Conservation (phyloP, 2,329 filamentous ascomycete genomes). For the Talaromyces sp. region DNA sequence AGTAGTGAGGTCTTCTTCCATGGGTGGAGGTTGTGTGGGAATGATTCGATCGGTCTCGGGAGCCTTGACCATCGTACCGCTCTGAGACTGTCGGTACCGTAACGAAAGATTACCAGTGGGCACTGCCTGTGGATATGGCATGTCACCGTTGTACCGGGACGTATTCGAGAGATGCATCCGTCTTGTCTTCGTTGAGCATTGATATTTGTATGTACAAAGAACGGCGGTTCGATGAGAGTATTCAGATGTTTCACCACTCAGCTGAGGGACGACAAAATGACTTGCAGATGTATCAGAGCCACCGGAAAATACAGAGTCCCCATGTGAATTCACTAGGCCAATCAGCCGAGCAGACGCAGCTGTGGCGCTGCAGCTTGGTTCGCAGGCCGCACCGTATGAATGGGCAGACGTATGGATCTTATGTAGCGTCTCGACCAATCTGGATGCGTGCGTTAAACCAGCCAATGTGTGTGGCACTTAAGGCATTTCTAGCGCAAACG, state of each 20-base stretch:
- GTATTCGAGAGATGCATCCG: not conserved
- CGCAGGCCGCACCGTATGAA: not conserved
- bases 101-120: constrained; percentile 3
- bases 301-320: not conserved
- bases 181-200: not conserved
- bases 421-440: not conserved
- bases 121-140: not conserved
- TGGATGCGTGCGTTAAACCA: constrained; percentile 8
- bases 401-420: not conserved
- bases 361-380: constrained; percentile 1
- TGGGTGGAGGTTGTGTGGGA: constrained; percentile 1
- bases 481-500: not conserved
- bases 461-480: not conserved
- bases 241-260: not conserved
- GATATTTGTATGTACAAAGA: too few relatives aligned
- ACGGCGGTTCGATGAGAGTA: not conserved
- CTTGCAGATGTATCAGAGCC: not conserved
- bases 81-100: not conserved
- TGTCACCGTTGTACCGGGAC: not conserved
- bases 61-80: not conserved
- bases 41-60: not conserved
- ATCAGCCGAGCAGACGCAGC: not conserved
- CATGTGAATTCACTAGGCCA: not conserved
- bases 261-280: not conserved
- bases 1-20: not conserved